Evolutionary conservation across 2,329 filamentous ascomycete species (phyloP).

Genomic region (Ophiostoma ips): DNA sequence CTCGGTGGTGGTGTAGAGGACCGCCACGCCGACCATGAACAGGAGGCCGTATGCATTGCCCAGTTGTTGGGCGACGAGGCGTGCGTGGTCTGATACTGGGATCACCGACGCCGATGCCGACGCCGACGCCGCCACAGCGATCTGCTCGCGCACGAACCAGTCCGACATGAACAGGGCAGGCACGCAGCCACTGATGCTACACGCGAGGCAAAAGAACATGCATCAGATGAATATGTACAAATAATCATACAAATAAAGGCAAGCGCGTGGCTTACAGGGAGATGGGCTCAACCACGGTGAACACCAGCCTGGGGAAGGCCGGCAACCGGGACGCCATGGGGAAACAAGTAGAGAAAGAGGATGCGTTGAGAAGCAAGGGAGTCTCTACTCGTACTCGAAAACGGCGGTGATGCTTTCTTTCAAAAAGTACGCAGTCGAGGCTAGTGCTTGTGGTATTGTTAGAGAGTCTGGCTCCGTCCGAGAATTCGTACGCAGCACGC

Average conservation of each 20-base stretch:
- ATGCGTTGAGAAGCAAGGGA: neutral
- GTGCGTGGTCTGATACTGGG: slow-evolving; percentile 27
- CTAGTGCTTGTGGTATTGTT: too few species aligned
- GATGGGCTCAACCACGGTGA: slow-evolving; percentile 55
- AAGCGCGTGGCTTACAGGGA: slow-evolving; percentile 39
- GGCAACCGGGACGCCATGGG: slow-evolving; percentile 49
- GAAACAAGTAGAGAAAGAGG: neutral
- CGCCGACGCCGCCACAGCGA: slow-evolving; percentile 26
- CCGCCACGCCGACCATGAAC: slow-evolving; percentile 47
- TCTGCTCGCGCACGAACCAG: slow-evolving; percentile 52
- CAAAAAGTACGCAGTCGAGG: too few species aligned
- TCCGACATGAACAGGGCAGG: slow-evolving; percentile 40
- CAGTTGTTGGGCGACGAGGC: slow-evolving; percentile 51
- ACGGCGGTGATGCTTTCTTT: too few species aligned
- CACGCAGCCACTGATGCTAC: slow-evolving; percentile 45
- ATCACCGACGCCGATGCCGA: slow-evolving; percentile 17
- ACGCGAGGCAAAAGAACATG: neutral
- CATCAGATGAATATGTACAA: too few species aligned
- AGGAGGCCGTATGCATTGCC: slow-evolving; percentile 57
- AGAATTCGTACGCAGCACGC: too few species aligned
- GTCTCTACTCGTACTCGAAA: too few species aligned
- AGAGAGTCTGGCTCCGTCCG: too few species aligned
- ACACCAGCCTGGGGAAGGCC: slow-evolving; percentile 47
- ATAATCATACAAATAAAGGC: too few species aligned
- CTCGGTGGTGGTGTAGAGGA: slow-evolving; percentile 52